phyloP scores from a whole-genome alignment of 2,329 filamentous ascomycete species.

The Trichoderma hamatum region DNA sequence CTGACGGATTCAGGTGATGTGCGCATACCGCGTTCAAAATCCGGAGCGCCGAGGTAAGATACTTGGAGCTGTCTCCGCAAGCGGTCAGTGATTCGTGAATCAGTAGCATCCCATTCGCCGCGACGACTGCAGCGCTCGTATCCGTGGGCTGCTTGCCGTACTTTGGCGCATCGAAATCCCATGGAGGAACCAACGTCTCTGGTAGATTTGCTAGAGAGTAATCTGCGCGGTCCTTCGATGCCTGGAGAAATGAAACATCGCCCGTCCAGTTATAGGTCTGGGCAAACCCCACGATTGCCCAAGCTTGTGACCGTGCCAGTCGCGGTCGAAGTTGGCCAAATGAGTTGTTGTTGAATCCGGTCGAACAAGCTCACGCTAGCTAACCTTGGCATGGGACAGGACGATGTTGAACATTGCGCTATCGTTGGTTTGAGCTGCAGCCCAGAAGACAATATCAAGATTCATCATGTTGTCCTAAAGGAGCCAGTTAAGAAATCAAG shows the following conservation, averaged over 20 bases:
- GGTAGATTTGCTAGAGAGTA: conserved; percentile 21
- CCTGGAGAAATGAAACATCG: conserved; percentile 25
- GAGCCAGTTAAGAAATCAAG: too few species aligned
- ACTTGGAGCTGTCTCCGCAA: neutral
- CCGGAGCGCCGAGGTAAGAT: neutral
- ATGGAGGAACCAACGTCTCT: neutral
- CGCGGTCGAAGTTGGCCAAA: conserved; percentile 27
- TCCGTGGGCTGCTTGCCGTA: conserved; percentile 26
- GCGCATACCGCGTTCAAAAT: neutral
- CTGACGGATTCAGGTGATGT: neutral
- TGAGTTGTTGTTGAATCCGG: conserved; percentile 28
- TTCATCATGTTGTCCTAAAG: conserved; percentile 31
- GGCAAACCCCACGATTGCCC: conserved; percentile 28
- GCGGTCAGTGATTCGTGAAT: neutral
- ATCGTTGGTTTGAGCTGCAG: conserved; percentile 25
- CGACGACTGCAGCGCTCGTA: neutral
- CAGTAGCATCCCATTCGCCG: neutral
- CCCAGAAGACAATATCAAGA: conserved; percentile 28
- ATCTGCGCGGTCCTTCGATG: neutral
- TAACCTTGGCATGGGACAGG: conserved; percentile 25
- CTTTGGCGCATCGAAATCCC: conserved; percentile 31
- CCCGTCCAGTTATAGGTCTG: conserved; percentile 24
- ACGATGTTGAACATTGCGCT: conserved; percentile 23
- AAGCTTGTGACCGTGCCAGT: conserved; percentile 27
- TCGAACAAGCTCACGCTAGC: conserved; percentile 20